Evolutionary conservation across 768 basidiomycete species (phyloP).

Genomic region (Lactarius tabidus): DNA sequence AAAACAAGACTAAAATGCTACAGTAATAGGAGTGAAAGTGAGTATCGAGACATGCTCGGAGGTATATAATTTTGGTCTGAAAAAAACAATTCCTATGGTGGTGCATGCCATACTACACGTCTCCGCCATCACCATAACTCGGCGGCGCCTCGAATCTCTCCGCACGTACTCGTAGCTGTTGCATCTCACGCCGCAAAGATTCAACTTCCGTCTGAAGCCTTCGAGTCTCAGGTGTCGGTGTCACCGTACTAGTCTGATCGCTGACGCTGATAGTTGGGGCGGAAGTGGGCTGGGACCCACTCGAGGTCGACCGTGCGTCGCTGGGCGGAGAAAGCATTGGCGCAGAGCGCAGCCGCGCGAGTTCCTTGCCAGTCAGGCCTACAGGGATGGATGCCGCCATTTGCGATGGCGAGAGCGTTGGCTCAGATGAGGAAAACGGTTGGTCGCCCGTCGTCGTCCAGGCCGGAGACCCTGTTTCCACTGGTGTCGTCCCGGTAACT

Average conservation of each 20-base stretch:
- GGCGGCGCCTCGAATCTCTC: conserved; percentile 31
- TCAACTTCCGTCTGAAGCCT: conserved; percentile 29
- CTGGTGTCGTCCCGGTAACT: background rate
- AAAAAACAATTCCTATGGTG: too few species aligned
- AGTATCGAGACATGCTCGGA: background rate
- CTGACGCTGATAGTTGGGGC: background rate
- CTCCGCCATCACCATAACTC: conserved; percentile 17
- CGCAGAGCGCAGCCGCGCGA: conserved; percentile 10
- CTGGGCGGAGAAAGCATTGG: background rate
- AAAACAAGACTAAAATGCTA: too few species aligned
- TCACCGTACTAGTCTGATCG: background rate
- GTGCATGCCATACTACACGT: background rate
- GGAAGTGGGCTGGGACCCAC: background rate
- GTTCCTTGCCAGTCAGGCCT: conserved; percentile 17
- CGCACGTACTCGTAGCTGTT: conserved; percentile 27
- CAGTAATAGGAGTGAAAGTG: too few species aligned
- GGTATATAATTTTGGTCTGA: background rate
- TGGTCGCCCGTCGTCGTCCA: background rate
- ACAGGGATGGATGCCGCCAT: background rate
- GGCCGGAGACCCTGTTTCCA: background rate
- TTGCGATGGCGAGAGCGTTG: background rate
- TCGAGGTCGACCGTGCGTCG: background rate
- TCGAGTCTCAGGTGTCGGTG: background rate
- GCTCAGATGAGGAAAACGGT: background rate
- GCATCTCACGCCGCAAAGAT: conserved; percentile 29